Base-by-base conservation (phyloP, 148 eudicot species). In the Rhododendron williamsianum region DNA sequence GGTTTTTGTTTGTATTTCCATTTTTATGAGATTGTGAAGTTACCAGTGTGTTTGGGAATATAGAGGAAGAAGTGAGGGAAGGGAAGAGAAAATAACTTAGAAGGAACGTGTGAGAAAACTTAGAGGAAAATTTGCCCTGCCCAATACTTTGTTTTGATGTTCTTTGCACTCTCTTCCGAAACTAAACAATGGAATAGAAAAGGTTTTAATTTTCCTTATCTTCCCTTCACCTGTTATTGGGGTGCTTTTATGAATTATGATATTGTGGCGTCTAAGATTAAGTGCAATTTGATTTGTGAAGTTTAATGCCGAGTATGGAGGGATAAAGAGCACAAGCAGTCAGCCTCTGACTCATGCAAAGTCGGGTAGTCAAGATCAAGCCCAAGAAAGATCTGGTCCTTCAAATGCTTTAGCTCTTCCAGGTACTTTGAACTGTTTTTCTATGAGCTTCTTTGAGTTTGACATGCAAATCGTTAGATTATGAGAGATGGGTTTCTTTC, bases 321-420 rank as follows among this genome's bases (percentile, higher is more conserved):
- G 98, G 71, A 89, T 92, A 43, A 92, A 89, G 81, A 91, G 81
- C 25, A 73, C 87, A 2, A 19, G 74, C 45, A 46, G 83, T 45
- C 92, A 90, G 56, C 88, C 92, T 84, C 76, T 82, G 83, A 49
- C 83, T 74, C 83, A 87, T 85, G 88, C 89, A 77, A 91, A 87
- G 82, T 54, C 83, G 25, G 83, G 49, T 77, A 80, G 81, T 56
- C 89, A 88, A 84, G 88, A 83, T 87, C 91, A 89, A 81, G 84
- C 84, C 41, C 87, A 41, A 83, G 84, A 90, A 78, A 77, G 90
- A 51, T 88, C 97, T 74, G 85, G 83, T 36, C 86, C 91, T 27
- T 90, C 96, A 18, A 90, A 88, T 63, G 90, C 91, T 49, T 95
- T 97, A 85, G 94, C 92, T 23, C 96, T 97, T 87, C 92, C 98